Percentiles rank a stretch among this genome's conserved stretches.
Evolutionary conservation across 805 yeast species (phyloP).

Genomic region (Ogataea paraovalis): DNA sequence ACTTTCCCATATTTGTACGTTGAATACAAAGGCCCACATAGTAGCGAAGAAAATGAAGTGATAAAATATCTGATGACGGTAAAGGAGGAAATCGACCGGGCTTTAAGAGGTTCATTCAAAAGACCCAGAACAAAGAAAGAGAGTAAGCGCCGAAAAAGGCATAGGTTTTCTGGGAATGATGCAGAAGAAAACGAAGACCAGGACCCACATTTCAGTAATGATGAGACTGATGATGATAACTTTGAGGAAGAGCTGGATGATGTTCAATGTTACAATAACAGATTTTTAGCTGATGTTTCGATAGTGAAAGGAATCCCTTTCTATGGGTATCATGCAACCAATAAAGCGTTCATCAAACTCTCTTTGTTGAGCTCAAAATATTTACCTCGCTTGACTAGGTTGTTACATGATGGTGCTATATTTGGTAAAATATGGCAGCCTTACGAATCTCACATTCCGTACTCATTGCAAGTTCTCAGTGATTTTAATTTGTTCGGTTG

Average conservation of each 20-base stretch:
- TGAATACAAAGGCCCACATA: constrained; percentile 45
- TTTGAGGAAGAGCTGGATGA: background rate
- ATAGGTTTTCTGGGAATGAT: constrained; percentile 7
- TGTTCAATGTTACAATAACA: constrained; percentile 11
- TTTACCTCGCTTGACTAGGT: constrained; percentile 48
- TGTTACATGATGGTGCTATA: constrained; percentile 41
- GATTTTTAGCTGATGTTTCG: constrained; percentile 55
- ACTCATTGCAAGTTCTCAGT: constrained; percentile 65
- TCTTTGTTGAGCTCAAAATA: constrained; percentile 61
- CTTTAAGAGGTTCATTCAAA: constrained; percentile 37
- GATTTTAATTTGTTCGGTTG: constrained; percentile 87
- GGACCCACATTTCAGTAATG: constrained; percentile 13
- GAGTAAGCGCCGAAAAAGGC: constrained; percentile 6
- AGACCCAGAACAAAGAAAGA: constrained; percentile 14
- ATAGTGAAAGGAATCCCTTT: constrained; percentile 74
- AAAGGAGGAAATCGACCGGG: constrained; percentile 41
- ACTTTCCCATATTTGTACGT: constrained; percentile 77
- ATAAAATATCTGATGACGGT: constrained; percentile 36
- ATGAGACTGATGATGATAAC: constrained; percentile 7
- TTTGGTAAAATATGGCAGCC: constrained; percentile 41
- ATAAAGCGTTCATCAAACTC: constrained; percentile 63
- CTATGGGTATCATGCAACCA: constrained; percentile 76
- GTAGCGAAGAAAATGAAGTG: constrained; percentile 20
- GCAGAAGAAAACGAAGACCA: constrained; percentile 13
- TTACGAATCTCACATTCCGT: constrained; percentile 81